Base-by-base conservation (phyloP, 2,329 filamentous ascomycete genomes). In the Mariannaea sp. region DNA sequence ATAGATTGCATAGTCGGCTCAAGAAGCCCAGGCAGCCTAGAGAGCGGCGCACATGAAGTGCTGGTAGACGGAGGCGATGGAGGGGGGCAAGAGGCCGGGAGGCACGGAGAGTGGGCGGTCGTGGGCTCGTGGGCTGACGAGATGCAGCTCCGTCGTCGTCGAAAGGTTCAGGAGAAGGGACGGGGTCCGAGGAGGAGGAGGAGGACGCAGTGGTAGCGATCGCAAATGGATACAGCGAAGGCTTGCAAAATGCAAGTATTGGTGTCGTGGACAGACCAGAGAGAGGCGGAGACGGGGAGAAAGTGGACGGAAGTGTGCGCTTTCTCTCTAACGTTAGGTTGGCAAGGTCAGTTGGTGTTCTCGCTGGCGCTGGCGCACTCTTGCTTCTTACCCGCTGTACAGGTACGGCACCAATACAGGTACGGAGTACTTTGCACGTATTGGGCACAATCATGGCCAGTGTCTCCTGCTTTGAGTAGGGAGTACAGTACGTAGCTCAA, bases 1-100 rank as follows among this genome's bases (percentile, higher is more conserved):
- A 59, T 58, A 55, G 57, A 68, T 70, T 57, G 66, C 69, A 71
- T 71, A 71, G 65, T 70, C 64, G 60, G 46, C 47, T 59, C 48
- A 55, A 46, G 43, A 56, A 58, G 59, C 56, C 53, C 64, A 61
- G 51, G 56, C 56, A 53, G 65, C 61, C 66, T 57, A 63, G 39
- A 43, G 43, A 36, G 58, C 58, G 60, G 58, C 62, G 59, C 61
- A 59, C 62, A 66, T 68, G 58, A 62, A 64, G 56, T 55, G 60
- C 59, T 57, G 49, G 62, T 60, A 56, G 55, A 64, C 59, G 55
- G 52, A 57, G 51, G 49, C 52, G 54, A 59, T 65, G 58, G 64
- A 64, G 64, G 64, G 64, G 64, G 64, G 57, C 60, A 56, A 62
- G 38, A 20, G 56, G 49, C 50, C 56, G 58, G 61, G 55, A 58